Conservation (phyloP, 345 rosid genomes). For the Dimocarpus longan region DNA sequence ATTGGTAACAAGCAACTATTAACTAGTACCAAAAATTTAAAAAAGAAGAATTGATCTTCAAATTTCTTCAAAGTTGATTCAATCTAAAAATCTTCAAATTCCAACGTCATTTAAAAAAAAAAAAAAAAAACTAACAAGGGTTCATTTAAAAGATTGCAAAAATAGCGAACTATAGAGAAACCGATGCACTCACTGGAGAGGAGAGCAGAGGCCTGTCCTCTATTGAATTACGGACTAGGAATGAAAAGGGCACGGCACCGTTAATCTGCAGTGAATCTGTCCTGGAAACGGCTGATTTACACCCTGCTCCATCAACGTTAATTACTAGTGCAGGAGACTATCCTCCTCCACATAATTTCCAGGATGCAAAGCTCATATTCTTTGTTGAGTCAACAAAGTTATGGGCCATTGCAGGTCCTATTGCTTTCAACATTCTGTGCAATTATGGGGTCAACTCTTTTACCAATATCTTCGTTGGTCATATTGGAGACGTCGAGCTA, state of each 20-base stretch:
- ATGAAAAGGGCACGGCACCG: slow-evolving; percentile 15
- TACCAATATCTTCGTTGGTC: slow-evolving; percentile 92
- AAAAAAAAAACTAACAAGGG: not conserved
- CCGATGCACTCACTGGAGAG: slow-evolving; percentile 41
- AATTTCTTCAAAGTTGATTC: not conserved
- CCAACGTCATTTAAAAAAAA: not conserved
- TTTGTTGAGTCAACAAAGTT: slow-evolving; percentile 58
- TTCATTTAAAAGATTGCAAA: slow-evolving; percentile 25
- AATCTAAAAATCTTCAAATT: slow-evolving; percentile 15
- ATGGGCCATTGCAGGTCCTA: slow-evolving; percentile 88
- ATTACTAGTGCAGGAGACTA: slow-evolving; percentile 52
- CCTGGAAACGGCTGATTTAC: slow-evolving; percentile 53
- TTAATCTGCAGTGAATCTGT: slow-evolving; percentile 24
- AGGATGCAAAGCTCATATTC: slow-evolving; percentile 55
- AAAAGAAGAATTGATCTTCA: not conserved
- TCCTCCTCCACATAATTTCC: slow-evolving; percentile 43
- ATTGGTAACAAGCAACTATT: not conserved
- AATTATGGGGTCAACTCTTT: slow-evolving; percentile 86
- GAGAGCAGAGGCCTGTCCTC: slow-evolving; percentile 38
- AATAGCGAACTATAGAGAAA: slow-evolving; percentile 45
- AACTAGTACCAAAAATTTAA: not conserved
- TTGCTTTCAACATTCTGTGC: slow-evolving; percentile 87
- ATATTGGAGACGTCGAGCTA: slow-evolving; percentile 84
- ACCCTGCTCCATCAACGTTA: slow-evolving; percentile 58
- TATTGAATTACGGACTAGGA: slow-evolving; percentile 27